These are phyloP conservation scores for Solanum clarkiae DNA, from an alignment of 257 asterid species.

Conservation along the genomic window DNA sequence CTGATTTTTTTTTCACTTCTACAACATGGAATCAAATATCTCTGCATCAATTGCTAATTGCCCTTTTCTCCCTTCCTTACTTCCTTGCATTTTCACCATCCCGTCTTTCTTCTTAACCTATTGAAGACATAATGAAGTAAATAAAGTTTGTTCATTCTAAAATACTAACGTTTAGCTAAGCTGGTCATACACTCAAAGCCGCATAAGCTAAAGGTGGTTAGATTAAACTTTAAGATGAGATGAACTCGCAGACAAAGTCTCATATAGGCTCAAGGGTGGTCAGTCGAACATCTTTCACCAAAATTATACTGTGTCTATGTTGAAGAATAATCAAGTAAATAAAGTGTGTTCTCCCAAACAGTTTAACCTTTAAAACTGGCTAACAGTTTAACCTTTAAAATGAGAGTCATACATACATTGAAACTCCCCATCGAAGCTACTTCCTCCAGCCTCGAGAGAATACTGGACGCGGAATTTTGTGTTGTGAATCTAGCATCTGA, in stretches of 20 bases:
- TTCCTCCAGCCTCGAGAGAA: no score
- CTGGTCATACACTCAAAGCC: background rate
- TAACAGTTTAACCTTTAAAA: no score
- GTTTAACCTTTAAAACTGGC: background rate
- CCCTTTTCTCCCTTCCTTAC: conserved; percentile 4
- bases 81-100: no score
- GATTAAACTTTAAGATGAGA: background rate
- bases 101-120: no score
- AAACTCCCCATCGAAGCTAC: no score
- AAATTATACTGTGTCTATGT: no score
- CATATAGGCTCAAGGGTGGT: background rate
- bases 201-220: background rate
- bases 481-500: background rate
- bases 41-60: background rate
- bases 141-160: background rate
- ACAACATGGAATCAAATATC: no score
- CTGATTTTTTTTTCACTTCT: no score
- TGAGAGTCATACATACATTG: no score
- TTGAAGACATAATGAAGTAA: background rate
- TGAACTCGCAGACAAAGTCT: background rate
- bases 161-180: background rate
- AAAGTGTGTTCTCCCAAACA: background rate
- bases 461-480: background rate
- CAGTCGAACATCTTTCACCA: no score
- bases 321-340: background rate